Evolutionary conservation across 139 green algal species (phyloP), one percentile per base, ranked within the genome.

Genomic region (Haematococcus lacustris): DNA sequence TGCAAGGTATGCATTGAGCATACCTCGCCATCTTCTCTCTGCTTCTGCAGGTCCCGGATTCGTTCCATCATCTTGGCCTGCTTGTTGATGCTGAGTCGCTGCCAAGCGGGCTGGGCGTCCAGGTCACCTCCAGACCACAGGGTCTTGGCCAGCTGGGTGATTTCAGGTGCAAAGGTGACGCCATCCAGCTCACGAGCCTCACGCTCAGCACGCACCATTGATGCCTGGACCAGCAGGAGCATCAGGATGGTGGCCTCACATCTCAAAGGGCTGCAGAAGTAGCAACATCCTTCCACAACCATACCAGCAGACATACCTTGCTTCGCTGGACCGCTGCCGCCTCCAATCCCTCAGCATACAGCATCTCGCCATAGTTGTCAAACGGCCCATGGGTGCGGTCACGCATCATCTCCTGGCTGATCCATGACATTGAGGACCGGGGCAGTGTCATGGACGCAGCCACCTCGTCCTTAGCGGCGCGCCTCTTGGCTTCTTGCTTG

Each of bases 341-440:
- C 70, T 91, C 85, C 64, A 88, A 53, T 9, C 89, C 88, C 79
- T 95, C 89, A 65, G 87, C 84, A 68, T 95, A 95, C 60, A 95
- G 80, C 75, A 91, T 89, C 81, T 94, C 87, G 26, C 88, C 88
- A 59, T 94, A 94, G 73, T 91, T 93, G 30, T 78, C 74, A 78
- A 88, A 93, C 0, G 71, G 71, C 9, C 82, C 87, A 17, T 66
- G 39, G 59, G 50, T 88, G 3, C 90, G 79, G 33, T 85, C 79
- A 13, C 73, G 68, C 71, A 88, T 91, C 80, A 95, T 88, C 70
- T 89, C 76, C 53, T 76, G 66, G 73, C 83, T 91, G 53, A 88
- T 85, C 76, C 82, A 89, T 28, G 75, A 86, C 50, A 92, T 90
- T 73, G 70, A 72, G 7, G 57, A 79, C 75, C 75, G 81, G 47